A percentile compares a stretch with the other conserved stretches of the same genome.
Conservation (phyloP, 2,329 filamentous ascomycete species). For the Seiridium cupressi region DNA sequence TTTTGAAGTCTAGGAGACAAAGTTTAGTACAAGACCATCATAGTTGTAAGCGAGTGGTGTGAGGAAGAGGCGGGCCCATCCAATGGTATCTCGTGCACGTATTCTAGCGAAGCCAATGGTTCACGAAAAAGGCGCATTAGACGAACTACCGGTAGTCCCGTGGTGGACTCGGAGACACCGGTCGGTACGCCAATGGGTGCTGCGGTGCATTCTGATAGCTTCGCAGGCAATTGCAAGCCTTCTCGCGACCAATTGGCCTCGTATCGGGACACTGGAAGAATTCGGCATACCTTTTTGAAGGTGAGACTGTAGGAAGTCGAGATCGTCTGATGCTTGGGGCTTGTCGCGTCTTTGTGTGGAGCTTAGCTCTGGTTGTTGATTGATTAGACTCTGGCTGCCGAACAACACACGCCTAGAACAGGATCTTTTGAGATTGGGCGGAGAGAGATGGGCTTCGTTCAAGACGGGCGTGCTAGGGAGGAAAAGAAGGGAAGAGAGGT, state of each 20-base stretch:
- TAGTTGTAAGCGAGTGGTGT: background rate
- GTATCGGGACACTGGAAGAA: background rate
- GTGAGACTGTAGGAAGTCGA: conserved; percentile 1
- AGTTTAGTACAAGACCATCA: conserved; percentile 11
- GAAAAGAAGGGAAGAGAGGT: conserved; percentile 18
- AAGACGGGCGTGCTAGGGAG: conserved; percentile 31
- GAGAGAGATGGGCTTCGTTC: conserved; percentile 13
- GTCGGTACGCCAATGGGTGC: background rate
- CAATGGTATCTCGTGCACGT: conserved; percentile 10
- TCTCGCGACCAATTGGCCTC: background rate
- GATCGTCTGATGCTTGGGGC: background rate
- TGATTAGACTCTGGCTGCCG: conserved; percentile 20
- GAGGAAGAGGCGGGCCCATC: background rate
- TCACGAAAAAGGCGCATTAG: conserved; percentile 16
- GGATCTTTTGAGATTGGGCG: conserved; percentile 15
- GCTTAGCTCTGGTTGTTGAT: conserved; percentile 15
- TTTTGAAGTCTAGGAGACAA: conserved; percentile 18
- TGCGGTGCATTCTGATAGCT: background rate
- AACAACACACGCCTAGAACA: conserved; percentile 33
- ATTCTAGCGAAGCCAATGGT: background rate
- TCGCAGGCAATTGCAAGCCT: background rate
- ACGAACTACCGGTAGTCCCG: conserved; percentile 4
- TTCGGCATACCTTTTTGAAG: conserved; percentile 2
- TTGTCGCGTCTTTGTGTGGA: conserved; percentile 12
- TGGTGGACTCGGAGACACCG: conserved; percentile 11